phyloP scores from a whole-genome alignment of 148 eudicot species.

The Arbutus unedo region DNA sequence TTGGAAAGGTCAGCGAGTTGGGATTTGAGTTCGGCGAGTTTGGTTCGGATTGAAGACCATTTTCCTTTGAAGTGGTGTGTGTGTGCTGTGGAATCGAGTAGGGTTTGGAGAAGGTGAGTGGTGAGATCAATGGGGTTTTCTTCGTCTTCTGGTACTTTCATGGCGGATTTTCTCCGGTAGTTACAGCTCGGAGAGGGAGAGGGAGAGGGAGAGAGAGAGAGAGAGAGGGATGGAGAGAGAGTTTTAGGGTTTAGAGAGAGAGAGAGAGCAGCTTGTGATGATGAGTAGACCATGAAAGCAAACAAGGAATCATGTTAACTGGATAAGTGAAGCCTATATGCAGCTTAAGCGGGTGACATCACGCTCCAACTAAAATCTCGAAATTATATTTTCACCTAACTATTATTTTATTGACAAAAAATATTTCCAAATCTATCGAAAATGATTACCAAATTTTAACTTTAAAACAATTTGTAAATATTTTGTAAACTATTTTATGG shows the following conservation, averaged over 20 bases:
- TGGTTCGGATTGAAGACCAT: constrained; percentile 61
- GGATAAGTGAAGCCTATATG: not conserved
- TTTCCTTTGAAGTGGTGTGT: constrained; percentile 52
- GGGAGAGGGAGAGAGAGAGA: not conserved
- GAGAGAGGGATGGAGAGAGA: not conserved
- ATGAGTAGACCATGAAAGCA: not conserved
- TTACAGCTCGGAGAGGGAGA: constrained; percentile 7
- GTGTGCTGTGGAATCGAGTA: constrained; percentile 38
- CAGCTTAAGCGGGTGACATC: not conserved
- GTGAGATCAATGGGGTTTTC: constrained; percentile 17
- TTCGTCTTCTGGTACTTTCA: constrained; percentile 31
- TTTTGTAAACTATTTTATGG: too few species aligned
- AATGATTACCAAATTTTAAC: too few species aligned
- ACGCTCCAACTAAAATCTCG: not conserved
- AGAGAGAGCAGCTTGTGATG: not conserved
- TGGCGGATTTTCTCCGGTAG: constrained; percentile 22
- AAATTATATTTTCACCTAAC: not conserved
- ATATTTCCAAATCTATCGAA: too few species aligned
- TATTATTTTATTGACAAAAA: too few species aligned
- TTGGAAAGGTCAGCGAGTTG: constrained; percentile 38
- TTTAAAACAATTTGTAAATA: too few species aligned
- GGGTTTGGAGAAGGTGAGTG: constrained; percentile 30
- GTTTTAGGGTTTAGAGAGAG: not conserved
- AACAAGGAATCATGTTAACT: not conserved
- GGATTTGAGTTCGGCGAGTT: constrained; percentile 46